Conservation (phyloP, 2,329 filamentous ascomycete genomes). For the Diaporthe citri region DNA sequence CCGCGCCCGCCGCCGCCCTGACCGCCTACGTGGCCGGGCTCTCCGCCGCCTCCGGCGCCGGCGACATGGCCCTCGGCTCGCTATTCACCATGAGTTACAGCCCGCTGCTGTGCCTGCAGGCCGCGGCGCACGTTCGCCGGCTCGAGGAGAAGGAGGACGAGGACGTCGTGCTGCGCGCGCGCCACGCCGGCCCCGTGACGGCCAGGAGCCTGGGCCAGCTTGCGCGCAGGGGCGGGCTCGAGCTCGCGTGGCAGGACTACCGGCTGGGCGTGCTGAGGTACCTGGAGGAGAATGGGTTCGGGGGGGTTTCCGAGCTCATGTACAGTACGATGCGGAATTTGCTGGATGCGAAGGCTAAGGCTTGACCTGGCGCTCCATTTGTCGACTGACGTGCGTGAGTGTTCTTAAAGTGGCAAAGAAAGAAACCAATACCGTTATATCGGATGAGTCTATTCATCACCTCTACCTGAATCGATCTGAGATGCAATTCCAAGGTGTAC, state of each 20-base stretch:
- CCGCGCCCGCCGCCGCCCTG: conserved; percentile 58
- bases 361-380: neutral
- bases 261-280: conserved; percentile 78
- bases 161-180: conserved; percentile 54
- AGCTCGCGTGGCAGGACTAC: conserved; percentile 80
- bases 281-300: conserved; percentile 73
- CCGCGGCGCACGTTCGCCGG: conserved; percentile 66
- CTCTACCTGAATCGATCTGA: neutral
- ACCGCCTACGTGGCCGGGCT: conserved; percentile 62
- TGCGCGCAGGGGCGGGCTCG: conserved; percentile 73
- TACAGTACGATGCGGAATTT: conserved; percentile 85
- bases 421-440: no score
- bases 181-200: conserved; percentile 78
- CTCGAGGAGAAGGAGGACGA: conserved; percentile 68
- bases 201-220: conserved; percentile 74
- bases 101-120: conserved; percentile 67
- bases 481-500: neutral
- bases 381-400: neutral
- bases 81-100: conserved; percentile 72
- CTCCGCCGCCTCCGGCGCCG: conserved; percentile 52
- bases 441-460: neutral
- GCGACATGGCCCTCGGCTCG: conserved; percentile 57
- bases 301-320: conserved; percentile 78
- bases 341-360: conserved; percentile 60
- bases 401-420: no score